Base-by-base conservation (phyloP, 495 filamentous ascomycete genomes). In the Aspergillus campestris region DNA sequence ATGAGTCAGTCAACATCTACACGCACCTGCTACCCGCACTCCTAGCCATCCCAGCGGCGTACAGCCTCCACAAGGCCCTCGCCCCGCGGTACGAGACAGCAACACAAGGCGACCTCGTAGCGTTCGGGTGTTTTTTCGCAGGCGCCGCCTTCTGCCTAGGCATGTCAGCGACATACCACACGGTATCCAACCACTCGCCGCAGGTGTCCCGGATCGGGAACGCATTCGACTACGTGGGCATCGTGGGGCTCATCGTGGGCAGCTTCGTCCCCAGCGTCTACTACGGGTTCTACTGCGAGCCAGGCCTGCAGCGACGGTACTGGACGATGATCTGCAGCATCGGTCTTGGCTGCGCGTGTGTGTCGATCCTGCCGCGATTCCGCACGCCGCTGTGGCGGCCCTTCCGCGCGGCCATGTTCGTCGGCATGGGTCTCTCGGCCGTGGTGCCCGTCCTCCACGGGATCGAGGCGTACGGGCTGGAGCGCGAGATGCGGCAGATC, bases 1-100 rank as follows among this genome's bases (percentile, higher is more conserved):
- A 95, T 66, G 89, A 97, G 62, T 80, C 78, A n/a, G 84, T 97
- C 49, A 97, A 97, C 64, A 91, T 95, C 57, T 95, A 89, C 66
- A 80, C 85, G 2, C 91, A 97, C 64, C 75, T 95, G 6, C 52
- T 92, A 11, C 68, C 70, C 7, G 55, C 62, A 6, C 28, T 71
- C n/a, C 37, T 73, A 29, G 65, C 65, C 9, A 51, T 69, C 35
- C 67, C 66, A 12, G 61, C 58, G 3, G 58, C 58, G 3, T 55
- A 64, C 24, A 32, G 67, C 31, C 61, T 84, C 5, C 71, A 82
- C 59, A 56, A 52, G 6, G 50, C 51, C 9, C 61, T 89, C 30
- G 66, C 65, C 27, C 81, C 86, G 10, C 81, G 87, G 5, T 92
- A 90, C 50, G 68, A 71, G 18, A 66, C 77, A 2, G 85, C 85